Percentiles rank a stretch among this genome's conserved stretches.
Conservation (phyloP, 2,329 filamentous ascomycete species). For the Acrodontium crateriforme region DNA sequence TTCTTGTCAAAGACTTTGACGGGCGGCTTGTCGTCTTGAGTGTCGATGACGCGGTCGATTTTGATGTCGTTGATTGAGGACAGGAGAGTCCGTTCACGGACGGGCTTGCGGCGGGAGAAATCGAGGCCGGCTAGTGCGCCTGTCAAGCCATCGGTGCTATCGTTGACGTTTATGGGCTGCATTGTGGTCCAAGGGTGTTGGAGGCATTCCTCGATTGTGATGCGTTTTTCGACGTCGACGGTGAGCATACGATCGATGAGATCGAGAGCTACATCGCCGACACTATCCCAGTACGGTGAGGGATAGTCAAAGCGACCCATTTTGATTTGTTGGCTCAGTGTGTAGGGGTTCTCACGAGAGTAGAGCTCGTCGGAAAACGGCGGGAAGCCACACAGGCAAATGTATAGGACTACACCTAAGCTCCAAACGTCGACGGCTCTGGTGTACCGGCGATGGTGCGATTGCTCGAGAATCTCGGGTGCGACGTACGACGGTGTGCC, state of each 20-base stretch:
- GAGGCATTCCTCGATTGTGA: slow-evolving; percentile 80
- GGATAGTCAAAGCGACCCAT: slow-evolving; percentile 84
- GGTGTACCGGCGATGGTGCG: slow-evolving; percentile 73
- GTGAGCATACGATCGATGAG: slow-evolving; percentile 91
- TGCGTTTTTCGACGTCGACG: slow-evolving; percentile 70
- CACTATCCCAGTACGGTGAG: slow-evolving; percentile 86
- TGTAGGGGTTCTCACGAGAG: slow-evolving; percentile 64
- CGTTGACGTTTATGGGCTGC: slow-evolving; percentile 33
- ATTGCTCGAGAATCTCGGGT: slow-evolving; percentile 81
- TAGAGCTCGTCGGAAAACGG: slow-evolving; percentile 93
- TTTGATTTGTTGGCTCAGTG: slow-evolving; percentile 78
- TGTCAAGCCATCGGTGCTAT: slow-evolving; percentile 85
- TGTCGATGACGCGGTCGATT: slow-evolving; percentile 44
- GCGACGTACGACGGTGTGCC: slow-evolving; percentile 88
- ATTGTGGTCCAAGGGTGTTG: slow-evolving; percentile 75
- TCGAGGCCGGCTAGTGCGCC: slow-evolving; percentile 73
- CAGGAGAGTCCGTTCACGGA: slow-evolving; percentile 73
- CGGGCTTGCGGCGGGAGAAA: slow-evolving; percentile 66
- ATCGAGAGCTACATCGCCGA: slow-evolving; percentile 77
- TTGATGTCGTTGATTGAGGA: slow-evolving; percentile 66
- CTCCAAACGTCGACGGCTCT: slow-evolving; percentile 95
- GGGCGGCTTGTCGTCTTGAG: slow-evolving; percentile 40
- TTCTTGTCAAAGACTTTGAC: slow-evolving; percentile 63
- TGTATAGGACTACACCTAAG: slow-evolving; percentile 92
- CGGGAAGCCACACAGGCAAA: slow-evolving; percentile 90